Evolutionary conservation across 2,329 filamentous ascomycete genomes (phyloP).

Genomic region (Furcasterigmium sp.): DNA sequence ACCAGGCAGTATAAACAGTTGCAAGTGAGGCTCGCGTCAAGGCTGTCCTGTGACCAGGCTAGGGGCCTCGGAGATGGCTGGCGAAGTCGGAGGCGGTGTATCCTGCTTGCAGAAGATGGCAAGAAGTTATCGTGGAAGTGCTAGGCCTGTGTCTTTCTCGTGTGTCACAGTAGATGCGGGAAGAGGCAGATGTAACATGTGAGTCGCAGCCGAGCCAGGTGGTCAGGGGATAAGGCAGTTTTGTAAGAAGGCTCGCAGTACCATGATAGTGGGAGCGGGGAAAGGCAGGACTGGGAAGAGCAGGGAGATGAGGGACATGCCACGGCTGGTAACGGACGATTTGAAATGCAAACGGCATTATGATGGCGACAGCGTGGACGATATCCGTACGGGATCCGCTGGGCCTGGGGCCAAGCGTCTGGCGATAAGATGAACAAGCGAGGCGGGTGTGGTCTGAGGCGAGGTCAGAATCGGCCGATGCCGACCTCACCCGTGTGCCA

Average conservation of each 20-base stretch:
- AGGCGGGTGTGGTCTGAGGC: conserved; percentile 28
- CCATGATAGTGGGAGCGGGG: neutral
- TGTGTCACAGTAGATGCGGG: too few species aligned
- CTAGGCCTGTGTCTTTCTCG: too few species aligned
- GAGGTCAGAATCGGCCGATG: conserved; percentile 28
- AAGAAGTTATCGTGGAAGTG: too few species aligned
- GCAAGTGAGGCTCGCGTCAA: too few species aligned
- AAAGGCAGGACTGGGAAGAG: neutral
- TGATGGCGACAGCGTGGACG: conserved; percentile 8
- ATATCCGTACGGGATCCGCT: neutral
- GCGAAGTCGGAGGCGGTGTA: too few species aligned
- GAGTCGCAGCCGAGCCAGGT: too few species aligned
- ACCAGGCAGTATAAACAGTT: too few species aligned
- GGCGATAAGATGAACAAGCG: conserved; percentile 27
- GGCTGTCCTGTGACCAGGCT: too few species aligned
- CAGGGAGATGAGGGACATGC: neutral
- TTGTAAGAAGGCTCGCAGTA: neutral
- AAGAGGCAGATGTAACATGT: too few species aligned
- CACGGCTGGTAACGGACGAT: conserved; percentile 4
- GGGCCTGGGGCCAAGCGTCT: conserved; percentile 18
- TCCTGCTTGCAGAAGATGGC: too few species aligned
- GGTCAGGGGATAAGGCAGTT: neutral
- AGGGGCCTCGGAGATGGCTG: too few species aligned
- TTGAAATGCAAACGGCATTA: conserved; percentile 11
- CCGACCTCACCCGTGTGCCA: conserved; percentile 12